These are phyloP conservation scores for Fusarium sp. DNA, from an alignment of 2,329 filamentous ascomycete species.

Conservation along the genomic window DNA sequence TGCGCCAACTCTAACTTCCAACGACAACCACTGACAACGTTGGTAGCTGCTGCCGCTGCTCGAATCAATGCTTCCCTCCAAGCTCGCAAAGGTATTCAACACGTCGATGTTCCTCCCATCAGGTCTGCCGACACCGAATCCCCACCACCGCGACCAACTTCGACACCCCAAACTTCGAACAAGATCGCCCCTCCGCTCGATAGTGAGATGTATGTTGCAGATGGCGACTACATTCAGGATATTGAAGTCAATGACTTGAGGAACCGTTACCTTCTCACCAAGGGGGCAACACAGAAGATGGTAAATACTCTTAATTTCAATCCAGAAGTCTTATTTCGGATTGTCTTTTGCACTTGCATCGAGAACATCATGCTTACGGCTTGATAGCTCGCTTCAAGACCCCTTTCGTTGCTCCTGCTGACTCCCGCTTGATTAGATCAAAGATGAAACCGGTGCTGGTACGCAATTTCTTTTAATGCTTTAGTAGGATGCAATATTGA, in stretches of 20 bases:
- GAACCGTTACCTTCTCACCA: constrained; percentile 96
- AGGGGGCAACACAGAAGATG: constrained; percentile 98
- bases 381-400: constrained; percentile 71
- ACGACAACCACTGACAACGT: constrained; percentile 8
- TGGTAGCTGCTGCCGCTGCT: constrained; percentile 84
- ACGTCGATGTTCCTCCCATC: constrained; percentile 89
- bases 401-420: constrained; percentile 90
- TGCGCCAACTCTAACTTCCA: not conserved
- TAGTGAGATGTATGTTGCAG: constrained; percentile 91
- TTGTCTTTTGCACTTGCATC: constrained; percentile 58
- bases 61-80: constrained; percentile 86
- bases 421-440: constrained; percentile 98
- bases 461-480: constrained; percentile 67
- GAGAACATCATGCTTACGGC: constrained; percentile 76
- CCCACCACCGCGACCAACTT: constrained; percentile 54
- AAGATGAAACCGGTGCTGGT: constrained; percentile 99
- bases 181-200: constrained; percentile 71
- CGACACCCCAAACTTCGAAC: constrained; percentile 48
- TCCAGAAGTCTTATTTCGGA: constrained; percentile 51
- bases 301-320: constrained; percentile 78
- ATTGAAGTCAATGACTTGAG: constrained; percentile 98
- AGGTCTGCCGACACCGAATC: constrained; percentile 66
- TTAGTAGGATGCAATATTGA: constrained; percentile 66
- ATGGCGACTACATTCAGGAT: constrained; percentile 98
- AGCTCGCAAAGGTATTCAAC: constrained; percentile 88